phyloP scores from a whole-genome alignment of 768 basidiomycete genomes.

The Phlebiopsis gigantea region DNA sequence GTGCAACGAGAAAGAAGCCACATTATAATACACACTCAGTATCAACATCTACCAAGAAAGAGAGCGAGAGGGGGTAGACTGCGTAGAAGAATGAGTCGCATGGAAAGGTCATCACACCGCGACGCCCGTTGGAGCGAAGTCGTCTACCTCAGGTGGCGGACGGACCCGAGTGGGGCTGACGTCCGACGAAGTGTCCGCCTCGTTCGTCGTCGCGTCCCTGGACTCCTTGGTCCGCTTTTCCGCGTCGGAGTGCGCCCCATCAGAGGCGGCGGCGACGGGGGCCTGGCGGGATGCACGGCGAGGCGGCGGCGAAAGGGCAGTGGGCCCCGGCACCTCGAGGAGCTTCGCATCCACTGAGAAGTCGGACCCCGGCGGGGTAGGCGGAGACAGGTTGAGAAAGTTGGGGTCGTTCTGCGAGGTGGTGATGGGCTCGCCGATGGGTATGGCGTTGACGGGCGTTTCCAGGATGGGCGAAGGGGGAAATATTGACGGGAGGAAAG shows the following conservation, averaged over 20 bases:
- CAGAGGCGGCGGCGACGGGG: conserved; percentile 8
- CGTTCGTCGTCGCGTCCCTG: not conserved
- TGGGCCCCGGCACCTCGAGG: conserved; percentile 5
- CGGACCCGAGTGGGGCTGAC: not conserved
- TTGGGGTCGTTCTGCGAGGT: conserved; percentile 47
- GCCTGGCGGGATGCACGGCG: conserved; percentile 11
- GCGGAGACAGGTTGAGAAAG: conserved; percentile 36
- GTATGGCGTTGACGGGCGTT: conserved; percentile 32
- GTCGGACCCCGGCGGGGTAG: conserved; percentile 5
- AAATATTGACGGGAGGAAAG: conserved; percentile 12
- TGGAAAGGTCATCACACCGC: not conserved
- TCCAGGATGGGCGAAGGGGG: conserved; percentile 2
- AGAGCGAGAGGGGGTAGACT: conserved; percentile 8
- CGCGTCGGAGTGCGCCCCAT: not conserved
- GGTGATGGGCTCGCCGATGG: conserved; percentile 64
- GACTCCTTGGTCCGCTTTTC: not conserved
- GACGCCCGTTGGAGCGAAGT: conserved; percentile 2
- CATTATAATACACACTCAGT: not conserved
- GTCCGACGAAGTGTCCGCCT: not conserved
- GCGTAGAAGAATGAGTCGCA: not conserved
- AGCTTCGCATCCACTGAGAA: not conserved
- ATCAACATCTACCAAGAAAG: conserved; percentile 13
- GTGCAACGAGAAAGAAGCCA: conserved; percentile 5
- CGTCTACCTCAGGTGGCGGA: conserved; percentile 13
- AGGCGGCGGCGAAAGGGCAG: conserved; percentile 13